Evolutionary conservation across 139 green algal genomes (phyloP), one percentile per base, ranked within the genome.

Genomic region (Chlamydomonas incerta): DNA sequence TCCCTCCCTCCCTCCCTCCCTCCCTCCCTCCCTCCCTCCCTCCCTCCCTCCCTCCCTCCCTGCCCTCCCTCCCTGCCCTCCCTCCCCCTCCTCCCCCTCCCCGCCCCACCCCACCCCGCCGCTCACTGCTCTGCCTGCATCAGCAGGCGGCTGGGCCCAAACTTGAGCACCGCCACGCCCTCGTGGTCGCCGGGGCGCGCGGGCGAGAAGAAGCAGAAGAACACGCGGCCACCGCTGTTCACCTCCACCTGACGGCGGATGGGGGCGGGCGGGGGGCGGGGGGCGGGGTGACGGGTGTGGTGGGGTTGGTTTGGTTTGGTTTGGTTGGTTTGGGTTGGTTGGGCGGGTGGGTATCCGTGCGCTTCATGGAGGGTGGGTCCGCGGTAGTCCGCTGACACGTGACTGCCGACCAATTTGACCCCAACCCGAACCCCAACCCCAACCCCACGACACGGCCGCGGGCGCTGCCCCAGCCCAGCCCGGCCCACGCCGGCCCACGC

Each of bases 121-220:
- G 31, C 55, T n/a, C 35, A 85, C 62, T 83, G 75, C 62, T 83
- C 75, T 31, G 75, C 74, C 57, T 79, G 88, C 88, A 90, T 91
- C 4, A 81, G 72, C 74, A 96, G 88, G 15, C 95, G 76, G 50
- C 82, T 91, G 47, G 82, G 70, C 29, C 90, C 87, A 65, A 96
- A 95, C 89, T 97, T 97, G 68, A 97, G 63, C 35, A 97, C 89
- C 31, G 90, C 74, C 24, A 93, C 90, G 33, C 87, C 76, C 84
- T 93, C 86, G 8, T 73, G 68, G 65, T 83, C 57, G 28, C 37
- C 60, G 3, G 31, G 63, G 23, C 24, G 70, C 52, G n/a, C 65
- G 29, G 85, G 69, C 5, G 65, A 62, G 80, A 96, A 96, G 60
- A 97, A 89, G 81, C 94, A 96, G 88, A 97, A 97, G 76, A 96